A percentile compares a stretch with the other conserved stretches of the same genome.
Evolutionary conservation across 768 basidiomycete species (phyloP).

Genomic region (Rhizopogon vesiculosus): DNA sequence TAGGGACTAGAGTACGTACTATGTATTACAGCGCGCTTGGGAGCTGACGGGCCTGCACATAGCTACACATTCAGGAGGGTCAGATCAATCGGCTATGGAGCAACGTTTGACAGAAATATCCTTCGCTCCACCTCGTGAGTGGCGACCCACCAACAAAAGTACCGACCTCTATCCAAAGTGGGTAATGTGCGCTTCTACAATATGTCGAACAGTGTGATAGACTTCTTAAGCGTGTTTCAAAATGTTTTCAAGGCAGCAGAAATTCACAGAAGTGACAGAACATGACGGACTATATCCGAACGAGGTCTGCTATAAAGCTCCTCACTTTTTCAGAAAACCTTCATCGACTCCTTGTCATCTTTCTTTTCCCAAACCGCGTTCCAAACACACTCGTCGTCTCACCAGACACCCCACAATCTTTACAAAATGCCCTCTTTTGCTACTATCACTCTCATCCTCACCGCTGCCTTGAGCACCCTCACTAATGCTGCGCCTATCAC

Average conservation of each 20-base stretch:
- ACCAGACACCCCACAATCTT: conserved; percentile 24
- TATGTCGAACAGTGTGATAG: neutral
- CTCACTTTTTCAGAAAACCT: neutral
- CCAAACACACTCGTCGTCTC: conserved; percentile 15
- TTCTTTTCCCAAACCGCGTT: conserved; percentile 3
- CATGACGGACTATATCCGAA: neutral
- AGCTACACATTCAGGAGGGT: neutral
- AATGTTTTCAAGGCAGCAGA: neutral
- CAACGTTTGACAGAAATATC: neutral
- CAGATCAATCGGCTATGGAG: neutral
- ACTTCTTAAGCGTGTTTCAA: neutral
- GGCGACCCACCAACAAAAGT: neutral
- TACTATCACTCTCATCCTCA: conserved; percentile 17
- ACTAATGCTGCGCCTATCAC: conserved; percentile 17
- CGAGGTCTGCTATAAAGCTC: conserved; percentile 13
- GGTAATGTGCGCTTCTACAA: conserved; percentile 3
- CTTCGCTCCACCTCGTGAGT: conserved; percentile 13
- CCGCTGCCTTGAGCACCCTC: conserved; percentile 25
- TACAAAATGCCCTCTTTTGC: conserved; percentile 34
- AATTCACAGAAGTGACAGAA: neutral
- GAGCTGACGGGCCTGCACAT: neutral
- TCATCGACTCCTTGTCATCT: conserved; percentile 16
- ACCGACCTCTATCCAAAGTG: conserved; percentile 3
- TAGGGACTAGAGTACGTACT: neutral
- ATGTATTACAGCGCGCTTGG: neutral